A percentile compares a stretch with the other conserved stretches of the same genome.
These are phyloP conservation scores for Diaporthe nobilis DNA, from an alignment of 2,329 filamentous ascomycete genomes.

Conservation along the genomic window DNA sequence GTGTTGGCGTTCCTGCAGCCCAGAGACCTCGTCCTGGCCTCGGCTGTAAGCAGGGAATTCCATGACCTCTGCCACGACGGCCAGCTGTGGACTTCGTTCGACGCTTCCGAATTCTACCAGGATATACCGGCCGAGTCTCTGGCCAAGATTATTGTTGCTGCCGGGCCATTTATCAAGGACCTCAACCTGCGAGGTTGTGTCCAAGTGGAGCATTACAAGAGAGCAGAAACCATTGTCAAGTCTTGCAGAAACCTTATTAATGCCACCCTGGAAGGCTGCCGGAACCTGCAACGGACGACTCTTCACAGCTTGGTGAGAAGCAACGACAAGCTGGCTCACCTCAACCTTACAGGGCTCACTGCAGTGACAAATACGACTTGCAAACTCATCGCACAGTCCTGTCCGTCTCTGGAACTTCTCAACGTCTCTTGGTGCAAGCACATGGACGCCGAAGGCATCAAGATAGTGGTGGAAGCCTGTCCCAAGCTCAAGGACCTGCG, in stretches of 20 bases:
- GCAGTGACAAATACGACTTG: conserved; percentile 87
- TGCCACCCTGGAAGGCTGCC: conserved; percentile 90
- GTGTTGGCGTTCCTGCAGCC: conserved; percentile 83
- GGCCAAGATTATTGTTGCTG: conserved; percentile 85
- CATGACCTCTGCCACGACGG: conserved; percentile 92
- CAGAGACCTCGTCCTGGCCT: conserved; percentile 84
- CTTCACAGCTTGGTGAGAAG: conserved; percentile 81
- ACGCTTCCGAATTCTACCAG: conserved; percentile 88
- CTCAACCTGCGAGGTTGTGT: conserved; percentile 93
- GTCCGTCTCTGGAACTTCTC: conserved; percentile 84
- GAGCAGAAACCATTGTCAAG: conserved; percentile 82
- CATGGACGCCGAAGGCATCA: conserved; percentile 83
- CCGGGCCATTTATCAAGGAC: conserved; percentile 91
- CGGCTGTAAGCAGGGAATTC: conserved; percentile 83
- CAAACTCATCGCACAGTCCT: conserved; percentile 86
- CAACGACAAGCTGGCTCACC: conserved; percentile 83
- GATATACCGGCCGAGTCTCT: conserved; percentile 88
- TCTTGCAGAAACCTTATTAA: conserved; percentile 89
- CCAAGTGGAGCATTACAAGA: conserved; percentile 87
- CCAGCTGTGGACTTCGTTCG: conserved; percentile 89
- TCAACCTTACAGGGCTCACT: conserved; percentile 87
- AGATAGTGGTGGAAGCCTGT: conserved; percentile 80
- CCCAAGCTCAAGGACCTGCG: conserved; percentile 82
- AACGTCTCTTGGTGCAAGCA: conserved; percentile 96
- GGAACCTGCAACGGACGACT: conserved; percentile 83